Conservation (phyloP, 2,329 filamentous ascomycete genomes). For the Trichoderma harzianum region DNA sequence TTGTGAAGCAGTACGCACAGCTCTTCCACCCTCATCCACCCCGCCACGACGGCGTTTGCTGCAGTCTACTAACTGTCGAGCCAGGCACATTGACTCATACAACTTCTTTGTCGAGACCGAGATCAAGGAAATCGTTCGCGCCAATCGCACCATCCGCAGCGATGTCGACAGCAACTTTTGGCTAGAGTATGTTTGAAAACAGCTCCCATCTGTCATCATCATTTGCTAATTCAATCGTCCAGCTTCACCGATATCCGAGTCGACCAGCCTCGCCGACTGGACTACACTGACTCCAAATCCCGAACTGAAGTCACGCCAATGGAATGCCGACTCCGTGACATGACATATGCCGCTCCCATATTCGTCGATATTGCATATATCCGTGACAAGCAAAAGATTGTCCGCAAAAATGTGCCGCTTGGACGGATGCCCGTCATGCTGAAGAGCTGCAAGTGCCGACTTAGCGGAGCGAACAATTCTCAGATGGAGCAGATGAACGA, state of each 20-base stretch:
- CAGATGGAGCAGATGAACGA: constrained; percentile 93
- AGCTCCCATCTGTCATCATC: background rate
- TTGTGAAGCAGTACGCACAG: constrained; percentile 74
- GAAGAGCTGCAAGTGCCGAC: constrained; percentile 87
- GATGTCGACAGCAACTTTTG: constrained; percentile 92
- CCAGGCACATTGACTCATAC: constrained; percentile 88
- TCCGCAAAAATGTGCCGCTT: constrained; percentile 73
- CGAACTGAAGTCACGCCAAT: constrained; percentile 82
- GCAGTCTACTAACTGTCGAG: constrained; percentile 18
- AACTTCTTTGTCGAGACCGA: constrained; percentile 98
- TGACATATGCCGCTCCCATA: constrained; percentile 96
- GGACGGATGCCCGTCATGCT: constrained; percentile 96
- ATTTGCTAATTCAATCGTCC: constrained; percentile 22
- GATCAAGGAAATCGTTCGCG: constrained; percentile 92
- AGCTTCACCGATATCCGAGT: constrained; percentile 85
- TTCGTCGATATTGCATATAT: constrained; percentile 89
- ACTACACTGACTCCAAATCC: constrained; percentile 68
- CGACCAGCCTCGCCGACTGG: constrained; percentile 73
- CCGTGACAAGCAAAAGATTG: constrained; percentile 71
- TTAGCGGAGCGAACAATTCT: constrained; percentile 77
- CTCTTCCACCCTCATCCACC: background rate
- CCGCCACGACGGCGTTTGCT: background rate
- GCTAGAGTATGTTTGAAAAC: constrained; percentile 57
- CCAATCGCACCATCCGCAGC: constrained; percentile 83
- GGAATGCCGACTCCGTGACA: constrained; percentile 92